phyloP scores from a whole-genome alignment of 2,329 filamentous ascomycete species.

The Lachnellula hyalina region DNA sequence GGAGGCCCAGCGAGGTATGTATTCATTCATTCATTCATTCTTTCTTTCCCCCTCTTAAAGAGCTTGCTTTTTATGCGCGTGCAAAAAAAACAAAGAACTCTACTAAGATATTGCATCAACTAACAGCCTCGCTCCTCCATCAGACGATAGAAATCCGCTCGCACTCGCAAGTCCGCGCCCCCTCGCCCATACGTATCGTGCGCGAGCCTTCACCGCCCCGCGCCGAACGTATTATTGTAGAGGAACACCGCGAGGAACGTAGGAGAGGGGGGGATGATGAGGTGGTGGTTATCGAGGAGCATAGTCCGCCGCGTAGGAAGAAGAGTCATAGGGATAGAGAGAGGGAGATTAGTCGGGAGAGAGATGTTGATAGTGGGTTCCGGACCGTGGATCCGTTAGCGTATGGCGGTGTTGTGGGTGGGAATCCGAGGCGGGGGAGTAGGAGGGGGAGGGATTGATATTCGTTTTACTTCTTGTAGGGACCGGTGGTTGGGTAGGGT shows the following conservation, averaged over 20 bases:
- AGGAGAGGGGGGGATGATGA: conserved; percentile 28
- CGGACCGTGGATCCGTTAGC: conserved; percentile 29
- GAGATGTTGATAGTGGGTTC: conserved; percentile 25
- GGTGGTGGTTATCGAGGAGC: conserved; percentile 33
- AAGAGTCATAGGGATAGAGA: conserved; percentile 22
- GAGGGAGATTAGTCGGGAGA: conserved; percentile 8
- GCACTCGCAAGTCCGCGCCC: neutral
- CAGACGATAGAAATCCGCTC: conserved; percentile 26
- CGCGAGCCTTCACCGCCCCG: conserved; percentile 17
- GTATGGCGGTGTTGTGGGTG: conserved; percentile 27
- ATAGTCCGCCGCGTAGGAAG: conserved; percentile 28
- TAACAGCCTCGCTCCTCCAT: conserved; percentile 2
- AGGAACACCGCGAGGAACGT: conserved; percentile 22
- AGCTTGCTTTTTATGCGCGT: neutral
- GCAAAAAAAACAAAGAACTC: neutral
- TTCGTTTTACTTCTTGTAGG: neutral
- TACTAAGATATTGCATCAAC: conserved; percentile 1
- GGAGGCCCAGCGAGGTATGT: conserved; percentile 17
- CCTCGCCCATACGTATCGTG: conserved; percentile 20
- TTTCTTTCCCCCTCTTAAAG: neutral
- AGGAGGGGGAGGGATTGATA: conserved; percentile 5
- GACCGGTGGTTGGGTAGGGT: neutral
- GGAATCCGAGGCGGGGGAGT: conserved; percentile 18
- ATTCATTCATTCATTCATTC: neutral
- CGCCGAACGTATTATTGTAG: conserved; percentile 28